These are phyloP conservation scores for Heliocybe sulcata DNA, from an alignment of 1,284 basidiomycete species.

Conservation along the genomic window DNA sequence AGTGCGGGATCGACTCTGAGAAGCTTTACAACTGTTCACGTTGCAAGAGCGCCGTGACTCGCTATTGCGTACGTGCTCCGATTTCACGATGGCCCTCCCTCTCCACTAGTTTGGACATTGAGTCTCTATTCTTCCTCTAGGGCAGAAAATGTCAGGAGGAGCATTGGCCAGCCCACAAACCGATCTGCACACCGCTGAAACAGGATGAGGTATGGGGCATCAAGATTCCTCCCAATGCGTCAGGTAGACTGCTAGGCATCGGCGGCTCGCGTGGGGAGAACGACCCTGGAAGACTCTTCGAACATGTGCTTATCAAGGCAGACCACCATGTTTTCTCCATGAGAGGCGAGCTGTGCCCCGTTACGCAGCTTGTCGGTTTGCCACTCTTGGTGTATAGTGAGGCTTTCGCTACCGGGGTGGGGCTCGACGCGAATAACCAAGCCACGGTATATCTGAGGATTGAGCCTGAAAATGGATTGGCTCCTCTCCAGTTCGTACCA, in stretches of 20 bases:
- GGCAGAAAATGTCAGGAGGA: constrained; percentile 8
- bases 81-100: neutral
- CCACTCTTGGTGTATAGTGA: constrained; percentile 5
- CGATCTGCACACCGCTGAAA: constrained; percentile 7
- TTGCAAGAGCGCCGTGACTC: neutral
- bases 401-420: neutral
- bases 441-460: constrained; percentile 13
- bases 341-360: constrained; percentile 11
- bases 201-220: constrained; percentile 12
- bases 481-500: constrained; percentile 9
- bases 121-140: neutral
- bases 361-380: constrained; percentile 7
- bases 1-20: neutral
- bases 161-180: constrained; percentile 13
- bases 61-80: neutral
- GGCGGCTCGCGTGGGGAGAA: neutral
- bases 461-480: constrained; percentile 9
- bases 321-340: constrained; percentile 9
- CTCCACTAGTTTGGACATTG: neutral
- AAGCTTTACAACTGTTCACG: neutral
- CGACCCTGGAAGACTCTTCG: constrained; percentile 5
- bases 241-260: neutral
- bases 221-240: constrained; percentile 11
- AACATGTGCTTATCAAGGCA: constrained; percentile 10
- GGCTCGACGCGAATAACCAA: constrained; percentile 10